Evolutionary conservation across 1,284 basidiomycete species (phyloP).

Genomic region (Lentinula novae-zelandiae): DNA sequence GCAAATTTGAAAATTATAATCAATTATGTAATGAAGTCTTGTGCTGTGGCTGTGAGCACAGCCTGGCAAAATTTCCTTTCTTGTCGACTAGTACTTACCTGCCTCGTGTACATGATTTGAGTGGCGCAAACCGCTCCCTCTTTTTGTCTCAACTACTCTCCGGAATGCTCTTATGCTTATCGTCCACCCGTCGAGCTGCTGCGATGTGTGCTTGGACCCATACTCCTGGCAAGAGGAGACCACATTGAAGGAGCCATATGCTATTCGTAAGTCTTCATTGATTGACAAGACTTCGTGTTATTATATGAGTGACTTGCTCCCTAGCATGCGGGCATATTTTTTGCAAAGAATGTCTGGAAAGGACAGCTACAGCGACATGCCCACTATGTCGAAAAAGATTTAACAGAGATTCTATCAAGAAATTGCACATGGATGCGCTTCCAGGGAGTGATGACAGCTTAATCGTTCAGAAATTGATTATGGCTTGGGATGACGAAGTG

Average conservation of each 20-base stretch:
- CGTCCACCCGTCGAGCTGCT: constrained; percentile 58
- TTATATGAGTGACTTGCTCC: not conserved
- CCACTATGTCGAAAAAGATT: constrained; percentile 51
- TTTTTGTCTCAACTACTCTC: not conserved
- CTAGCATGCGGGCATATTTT: constrained; percentile 64
- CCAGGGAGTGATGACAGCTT: constrained; percentile 27
- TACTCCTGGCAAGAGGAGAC: constrained; percentile 45
- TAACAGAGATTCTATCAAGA: constrained; percentile 50
- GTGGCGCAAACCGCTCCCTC: not conserved
- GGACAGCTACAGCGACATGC: constrained; percentile 3
- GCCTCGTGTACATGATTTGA: not conserved
- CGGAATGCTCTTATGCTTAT: constrained; percentile 38
- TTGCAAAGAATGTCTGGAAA: constrained; percentile 32
- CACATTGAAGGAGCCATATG: constrained; percentile 42
- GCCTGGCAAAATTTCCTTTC: not conserved
- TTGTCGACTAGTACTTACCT: not conserved
- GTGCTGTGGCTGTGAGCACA: not conserved
- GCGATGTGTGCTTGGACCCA: constrained; percentile 56
- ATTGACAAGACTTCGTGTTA: not conserved
- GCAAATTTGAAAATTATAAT: not conserved
- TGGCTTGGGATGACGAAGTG: constrained; percentile 10
- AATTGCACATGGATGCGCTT: constrained; percentile 53
- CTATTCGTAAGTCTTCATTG: constrained; percentile 33
- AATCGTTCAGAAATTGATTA: constrained; percentile 28
- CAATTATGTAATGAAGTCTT: not conserved